Evolutionary conservation across 768 basidiomycete genomes (phyloP).

Genomic region (Calocybe cyanea): DNA sequence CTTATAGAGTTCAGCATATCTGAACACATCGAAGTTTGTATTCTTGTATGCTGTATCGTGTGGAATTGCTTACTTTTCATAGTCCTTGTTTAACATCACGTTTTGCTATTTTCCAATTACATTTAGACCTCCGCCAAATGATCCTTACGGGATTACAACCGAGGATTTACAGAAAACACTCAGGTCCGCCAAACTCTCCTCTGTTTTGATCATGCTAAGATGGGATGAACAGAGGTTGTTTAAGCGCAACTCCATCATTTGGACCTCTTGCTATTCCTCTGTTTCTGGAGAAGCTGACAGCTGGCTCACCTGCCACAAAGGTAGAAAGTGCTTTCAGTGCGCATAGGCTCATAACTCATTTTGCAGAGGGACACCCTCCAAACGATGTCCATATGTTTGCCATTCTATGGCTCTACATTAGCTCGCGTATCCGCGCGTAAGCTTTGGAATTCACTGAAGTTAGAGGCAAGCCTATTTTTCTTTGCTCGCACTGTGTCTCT

Average conservation of each 20-base stretch:
- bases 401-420: constrained; percentile 71
- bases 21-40: constrained; percentile 69
- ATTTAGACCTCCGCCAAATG: constrained; percentile 89
- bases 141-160: constrained; percentile 88
- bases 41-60: neutral
- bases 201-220: neutral
- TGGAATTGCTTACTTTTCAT: neutral
- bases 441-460: constrained; percentile 87
- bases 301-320: constrained; percentile 80
- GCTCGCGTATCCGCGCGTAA: constrained; percentile 64
- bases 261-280: constrained; percentile 82
- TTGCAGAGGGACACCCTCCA: constrained; percentile 82
- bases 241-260: constrained; percentile 78
- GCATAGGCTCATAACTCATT: neutral
- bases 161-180: constrained; percentile 79
- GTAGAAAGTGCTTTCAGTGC: constrained; percentile 31
- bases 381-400: constrained; percentile 72
- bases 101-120: constrained; percentile 99
- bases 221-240: constrained; percentile 47
- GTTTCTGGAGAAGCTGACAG: constrained; percentile 87
- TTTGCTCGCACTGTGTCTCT: constrained; percentile 1
- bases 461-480: constrained; percentile 57
- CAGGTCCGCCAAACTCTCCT: constrained; percentile 35
- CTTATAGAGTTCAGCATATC: constrained; percentile 84
- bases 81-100: constrained; percentile 91